Percentiles rank a stretch among this genome's conserved stretches.
Evolutionary conservation across 2,329 filamentous ascomycete genomes (phyloP).

Genomic region (Colletotrichum salicis): DNA sequence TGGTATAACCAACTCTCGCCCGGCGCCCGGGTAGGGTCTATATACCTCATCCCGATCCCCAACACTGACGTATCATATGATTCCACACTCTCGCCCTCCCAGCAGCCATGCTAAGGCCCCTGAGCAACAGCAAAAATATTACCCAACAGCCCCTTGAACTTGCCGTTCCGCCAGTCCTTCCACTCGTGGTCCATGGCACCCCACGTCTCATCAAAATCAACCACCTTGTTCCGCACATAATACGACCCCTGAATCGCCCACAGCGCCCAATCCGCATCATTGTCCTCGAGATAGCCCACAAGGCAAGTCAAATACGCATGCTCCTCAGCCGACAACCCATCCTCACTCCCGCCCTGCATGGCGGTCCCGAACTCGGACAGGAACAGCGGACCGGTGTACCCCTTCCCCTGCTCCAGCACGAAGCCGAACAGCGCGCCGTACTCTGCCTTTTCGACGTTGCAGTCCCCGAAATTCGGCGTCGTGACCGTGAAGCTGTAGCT

Average conservation of each 20-base stretch:
- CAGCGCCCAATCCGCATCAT: slow-evolving; percentile 69
- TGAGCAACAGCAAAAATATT: slow-evolving; percentile 52
- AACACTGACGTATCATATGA: not conserved
- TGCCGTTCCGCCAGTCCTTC: slow-evolving; percentile 50
- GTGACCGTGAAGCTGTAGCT: slow-evolving; percentile 66
- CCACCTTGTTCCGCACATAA: slow-evolving; percentile 61
- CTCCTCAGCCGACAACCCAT: slow-evolving; percentile 56
- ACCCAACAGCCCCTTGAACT: slow-evolving; percentile 49
- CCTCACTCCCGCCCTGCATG: slow-evolving; percentile 53
- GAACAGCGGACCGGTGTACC: slow-evolving; percentile 64
- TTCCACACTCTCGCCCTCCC: not conserved
- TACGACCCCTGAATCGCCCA: slow-evolving; percentile 70
- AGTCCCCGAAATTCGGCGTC: slow-evolving; percentile 54
- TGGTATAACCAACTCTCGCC: not conserved
- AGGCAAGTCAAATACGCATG: slow-evolving; percentile 62
- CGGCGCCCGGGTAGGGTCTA: not conserved
- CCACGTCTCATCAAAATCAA: slow-evolving; percentile 65
- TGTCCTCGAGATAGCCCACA: slow-evolving; percentile 61
- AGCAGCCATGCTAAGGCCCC: slow-evolving; percentile 41
- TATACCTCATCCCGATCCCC: not conserved
- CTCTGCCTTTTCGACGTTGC: slow-evolving; percentile 52
- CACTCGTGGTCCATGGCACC: slow-evolving; percentile 58
- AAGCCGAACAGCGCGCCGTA: slow-evolving; percentile 63
- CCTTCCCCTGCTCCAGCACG: slow-evolving; percentile 57
- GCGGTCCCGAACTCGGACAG: slow-evolving; percentile 69